Evolutionary conservation across 345 rosid species (phyloP).

Genomic region (Firmiana major): DNA sequence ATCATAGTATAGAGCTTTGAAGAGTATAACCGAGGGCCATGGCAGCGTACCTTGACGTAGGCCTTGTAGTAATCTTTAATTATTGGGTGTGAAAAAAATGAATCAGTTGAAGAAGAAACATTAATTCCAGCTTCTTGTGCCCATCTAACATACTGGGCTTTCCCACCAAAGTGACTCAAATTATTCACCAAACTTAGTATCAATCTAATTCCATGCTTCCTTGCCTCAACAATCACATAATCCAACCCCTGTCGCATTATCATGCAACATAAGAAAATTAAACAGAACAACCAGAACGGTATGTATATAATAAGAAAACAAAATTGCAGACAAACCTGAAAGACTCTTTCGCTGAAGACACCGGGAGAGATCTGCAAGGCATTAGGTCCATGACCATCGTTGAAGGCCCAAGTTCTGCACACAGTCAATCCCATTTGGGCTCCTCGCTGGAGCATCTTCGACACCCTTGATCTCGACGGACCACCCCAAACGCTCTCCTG

Average conservation of each 20-base stretch:
- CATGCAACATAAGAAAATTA: not conserved
- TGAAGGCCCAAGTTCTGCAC: conserved; percentile 56
- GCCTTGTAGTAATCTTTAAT: conserved; percentile 22
- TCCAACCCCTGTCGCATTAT: conserved; percentile 36
- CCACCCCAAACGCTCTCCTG: conserved; percentile 20
- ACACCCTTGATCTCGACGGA: conserved; percentile 15
- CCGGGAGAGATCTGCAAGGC: conserved; percentile 46
- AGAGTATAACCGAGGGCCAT: not conserved
- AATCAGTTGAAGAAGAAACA: conserved; percentile 16
- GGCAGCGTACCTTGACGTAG: conserved; percentile 7
- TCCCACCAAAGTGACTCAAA: conserved; percentile 49
- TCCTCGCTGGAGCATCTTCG: conserved; percentile 12
- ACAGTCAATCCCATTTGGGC: conserved; percentile 41
- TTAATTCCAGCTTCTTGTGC: conserved; percentile 21
- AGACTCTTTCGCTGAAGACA: conserved; percentile 38
- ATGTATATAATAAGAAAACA: not conserved
- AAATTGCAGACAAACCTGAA: conserved; percentile 25
- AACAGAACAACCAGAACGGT: not conserved
- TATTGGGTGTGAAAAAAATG: conserved; percentile 12
- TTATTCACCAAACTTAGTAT: conserved; percentile 49
- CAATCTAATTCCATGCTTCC: conserved; percentile 35
- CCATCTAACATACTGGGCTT: conserved; percentile 47
- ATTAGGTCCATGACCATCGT: conserved; percentile 33
- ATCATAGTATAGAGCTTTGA: not conserved
- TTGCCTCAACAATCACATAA: conserved; percentile 44